Percentiles rank a stretch among this genome's conserved stretches.
phyloP scores from a whole-genome alignment of 2,329 filamentous ascomycete species.

The Fusarium camptoceras region DNA sequence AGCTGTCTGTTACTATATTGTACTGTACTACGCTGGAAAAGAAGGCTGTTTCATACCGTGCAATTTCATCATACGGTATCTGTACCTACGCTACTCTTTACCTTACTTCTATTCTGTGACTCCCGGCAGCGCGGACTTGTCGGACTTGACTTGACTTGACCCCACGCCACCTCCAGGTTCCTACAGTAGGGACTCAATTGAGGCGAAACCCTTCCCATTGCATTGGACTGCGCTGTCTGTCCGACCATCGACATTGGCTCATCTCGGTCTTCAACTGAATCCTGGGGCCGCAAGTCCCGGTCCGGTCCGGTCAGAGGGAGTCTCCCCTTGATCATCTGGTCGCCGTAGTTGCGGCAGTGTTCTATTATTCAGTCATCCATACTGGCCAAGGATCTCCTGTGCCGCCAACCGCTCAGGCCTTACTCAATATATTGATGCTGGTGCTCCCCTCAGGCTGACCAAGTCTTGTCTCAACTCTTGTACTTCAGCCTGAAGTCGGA shows the following conservation, averaged over 20 bases:
- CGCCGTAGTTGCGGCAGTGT: conserved; percentile 28
- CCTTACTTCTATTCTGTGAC: conserved; percentile 7
- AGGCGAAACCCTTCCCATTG: conserved; percentile 18
- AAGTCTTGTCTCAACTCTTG: conserved; percentile 26
- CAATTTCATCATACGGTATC: not conserved
- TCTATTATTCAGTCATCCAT: conserved; percentile 18
- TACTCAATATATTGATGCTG: conserved; percentile 45
- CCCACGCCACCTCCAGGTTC: conserved; percentile 31
- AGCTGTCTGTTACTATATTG: not conserved
- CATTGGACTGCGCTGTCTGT: not conserved
- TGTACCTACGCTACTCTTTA: not conserved
- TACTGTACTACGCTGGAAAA: conserved; percentile 17
- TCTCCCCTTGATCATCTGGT: conserved; percentile 11
- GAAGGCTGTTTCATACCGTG: conserved; percentile 20
- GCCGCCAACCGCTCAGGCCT: conserved; percentile 18
- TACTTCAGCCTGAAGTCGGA: conserved; percentile 22
- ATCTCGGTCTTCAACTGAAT: conserved; percentile 13
- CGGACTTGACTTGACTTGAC: conserved; percentile 26
- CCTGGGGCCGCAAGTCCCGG: conserved; percentile 30
- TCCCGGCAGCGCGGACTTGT: conserved; percentile 29
- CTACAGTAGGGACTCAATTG: conserved; percentile 7
- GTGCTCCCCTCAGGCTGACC: conserved; percentile 33
- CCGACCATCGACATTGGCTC: conserved; percentile 12
- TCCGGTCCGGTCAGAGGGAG: conserved; percentile 12
- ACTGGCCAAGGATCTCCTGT: not conserved